Percentiles rank a stretch among this genome's conserved stretches.
Conservation (phyloP, 441 rosid genomes). For the Erodium chrysanthum region DNA sequence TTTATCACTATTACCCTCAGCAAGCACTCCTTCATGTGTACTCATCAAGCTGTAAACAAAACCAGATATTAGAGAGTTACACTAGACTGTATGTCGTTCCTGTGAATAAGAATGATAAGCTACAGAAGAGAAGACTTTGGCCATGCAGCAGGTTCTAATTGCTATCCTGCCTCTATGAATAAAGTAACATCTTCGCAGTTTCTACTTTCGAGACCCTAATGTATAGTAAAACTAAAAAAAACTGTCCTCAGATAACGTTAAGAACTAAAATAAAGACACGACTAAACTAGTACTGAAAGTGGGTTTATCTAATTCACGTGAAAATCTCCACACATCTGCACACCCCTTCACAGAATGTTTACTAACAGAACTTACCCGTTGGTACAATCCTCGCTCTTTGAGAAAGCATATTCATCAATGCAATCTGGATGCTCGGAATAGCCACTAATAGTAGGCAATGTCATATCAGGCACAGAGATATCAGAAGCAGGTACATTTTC, state of each 20-base stretch:
- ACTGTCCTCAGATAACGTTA: neutral
- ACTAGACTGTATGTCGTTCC: neutral
- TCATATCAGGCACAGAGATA: slow-evolving; percentile 14
- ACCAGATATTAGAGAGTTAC: slow-evolving; percentile 15
- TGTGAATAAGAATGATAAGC: slow-evolving; percentile 7
- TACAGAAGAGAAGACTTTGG: slow-evolving; percentile 12
- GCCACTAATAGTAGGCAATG: slow-evolving; percentile 13
- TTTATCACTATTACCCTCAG: slow-evolving; percentile 19
- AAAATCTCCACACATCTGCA: neutral
- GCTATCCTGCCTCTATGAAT: neutral
- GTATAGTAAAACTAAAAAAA: neutral
- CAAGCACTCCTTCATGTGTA: slow-evolving; percentile 23
- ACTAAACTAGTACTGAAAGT: neutral
- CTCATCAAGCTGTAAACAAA: slow-evolving; percentile 35
- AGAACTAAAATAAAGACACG: neutral
- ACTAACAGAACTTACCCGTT: slow-evolving; percentile 29
- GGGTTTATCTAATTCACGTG: neutral
- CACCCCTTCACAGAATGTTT: neutral
- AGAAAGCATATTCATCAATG: slow-evolving; percentile 15
- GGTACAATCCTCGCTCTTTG: slow-evolving; percentile 19
- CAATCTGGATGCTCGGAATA: slow-evolving; percentile 23
- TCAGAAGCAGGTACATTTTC: slow-evolving; percentile 15
- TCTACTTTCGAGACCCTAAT: neutral
- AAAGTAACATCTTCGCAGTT: neutral
- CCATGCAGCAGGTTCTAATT: slow-evolving; percentile 6